These are phyloP conservation scores for Erodium maritimum DNA, from an alignment of 345 rosid species.

Conservation along the genomic window DNA sequence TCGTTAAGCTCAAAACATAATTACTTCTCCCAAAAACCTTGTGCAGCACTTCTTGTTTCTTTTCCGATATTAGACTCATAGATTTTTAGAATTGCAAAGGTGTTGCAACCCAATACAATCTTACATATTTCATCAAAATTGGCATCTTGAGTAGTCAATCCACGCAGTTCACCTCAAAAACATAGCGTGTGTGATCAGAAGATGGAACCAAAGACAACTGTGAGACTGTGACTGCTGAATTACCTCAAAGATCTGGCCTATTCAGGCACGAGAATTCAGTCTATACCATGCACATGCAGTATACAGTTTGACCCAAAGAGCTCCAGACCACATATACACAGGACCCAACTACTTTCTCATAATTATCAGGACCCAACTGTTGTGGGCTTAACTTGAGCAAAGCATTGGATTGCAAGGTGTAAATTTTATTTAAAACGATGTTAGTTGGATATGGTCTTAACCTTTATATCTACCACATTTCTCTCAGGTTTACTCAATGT, in stretches of 20 bases:
- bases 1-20: no score
- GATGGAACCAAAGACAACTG: no score
- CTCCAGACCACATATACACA: conserved; percentile 90
- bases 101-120: conserved; percentile 77
- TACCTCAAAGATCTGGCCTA: no score
- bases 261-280: conserved; percentile 84
- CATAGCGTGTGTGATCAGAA: no score
- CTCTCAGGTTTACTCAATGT: no score
- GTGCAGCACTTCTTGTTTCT: conserved; percentile 19
- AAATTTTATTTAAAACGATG: no score
- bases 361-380: conserved; percentile 80
- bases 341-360: conserved; percentile 83
- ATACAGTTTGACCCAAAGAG: conserved; percentile 80
- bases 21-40: no score
- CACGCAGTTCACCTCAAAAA: no score
- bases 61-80: conserved; percentile 20
- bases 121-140: conserved; percentile 76
- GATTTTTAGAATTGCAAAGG: conserved; percentile 48
- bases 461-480: conserved; percentile 74
- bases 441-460: no score
- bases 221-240: no score
- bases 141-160: no score
- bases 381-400: conserved; percentile 90
- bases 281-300: conserved; percentile 70
- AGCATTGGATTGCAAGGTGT: conserved; percentile 91